A percentile compares a stretch with the other conserved stretches of the same genome.
phyloP scores from a whole-genome alignment of 371 early-diverging fungal genomes.

The Massospora cicadina region DNA sequence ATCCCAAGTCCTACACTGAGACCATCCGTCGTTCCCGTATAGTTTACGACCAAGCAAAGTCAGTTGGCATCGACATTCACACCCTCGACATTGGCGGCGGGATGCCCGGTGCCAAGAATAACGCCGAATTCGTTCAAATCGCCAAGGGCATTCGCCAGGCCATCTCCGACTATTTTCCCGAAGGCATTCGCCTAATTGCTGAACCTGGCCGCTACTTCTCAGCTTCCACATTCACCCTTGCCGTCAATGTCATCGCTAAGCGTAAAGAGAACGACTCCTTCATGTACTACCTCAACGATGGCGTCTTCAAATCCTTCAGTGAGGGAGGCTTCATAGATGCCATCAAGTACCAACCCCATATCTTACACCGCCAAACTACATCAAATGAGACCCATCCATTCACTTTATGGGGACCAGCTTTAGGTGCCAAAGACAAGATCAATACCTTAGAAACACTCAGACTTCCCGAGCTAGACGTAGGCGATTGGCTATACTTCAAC shows the following conservation, averaged over 20 bases:
- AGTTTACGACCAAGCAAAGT: slow-evolving; percentile 68
- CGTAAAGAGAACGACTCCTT: too few species aligned
- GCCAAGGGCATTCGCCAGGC: slow-evolving; percentile 31
- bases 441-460: too few species aligned
- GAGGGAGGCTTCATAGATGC: slow-evolving; percentile 93
- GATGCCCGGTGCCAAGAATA: slow-evolving; percentile 52
- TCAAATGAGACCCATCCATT: too few species aligned
- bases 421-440: too few species aligned
- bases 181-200: too few species aligned
- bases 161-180: slow-evolving; percentile 47
- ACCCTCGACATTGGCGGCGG: slow-evolving; percentile 93
- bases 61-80: slow-evolving; percentile 49
- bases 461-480: too few species aligned
- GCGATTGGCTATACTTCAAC: too few species aligned
- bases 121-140: slow-evolving; percentile 29
- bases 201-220: slow-evolving; percentile 94
- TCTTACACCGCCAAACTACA: too few species aligned
- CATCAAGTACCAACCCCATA: slow-evolving; percentile 26
- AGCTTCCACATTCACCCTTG: slow-evolving; percentile 80
- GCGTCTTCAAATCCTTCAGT: slow-evolving; percentile 94
- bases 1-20: slow-evolving; percentile 75
- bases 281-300: too few species aligned
- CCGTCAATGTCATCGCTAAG: slow-evolving; percentile 82
- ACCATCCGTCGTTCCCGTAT: slow-evolving; percentile 65
- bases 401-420: too few species aligned